These are phyloP conservation scores for Colletotrichum echinochloae DNA, from an alignment of 2,329 filamentous ascomycete species.

Conservation along the genomic window DNA sequence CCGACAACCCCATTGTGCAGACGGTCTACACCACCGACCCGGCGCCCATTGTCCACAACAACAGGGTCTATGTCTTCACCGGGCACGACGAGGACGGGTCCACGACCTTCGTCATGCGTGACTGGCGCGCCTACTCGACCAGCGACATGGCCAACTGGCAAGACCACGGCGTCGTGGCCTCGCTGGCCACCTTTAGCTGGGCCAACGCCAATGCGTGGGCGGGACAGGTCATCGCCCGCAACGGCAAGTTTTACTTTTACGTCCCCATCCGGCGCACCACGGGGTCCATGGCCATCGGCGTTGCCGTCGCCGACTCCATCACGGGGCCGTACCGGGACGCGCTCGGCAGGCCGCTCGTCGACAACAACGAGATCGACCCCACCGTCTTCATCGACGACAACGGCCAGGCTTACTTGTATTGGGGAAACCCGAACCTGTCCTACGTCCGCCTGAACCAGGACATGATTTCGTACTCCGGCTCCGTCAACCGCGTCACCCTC, in stretches of 20 bases:
- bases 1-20: background rate
- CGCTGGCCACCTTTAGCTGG: slow-evolving; percentile 49
- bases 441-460: slow-evolving; percentile 56
- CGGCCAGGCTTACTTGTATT: slow-evolving; percentile 54
- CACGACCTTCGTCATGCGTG: slow-evolving; percentile 46
- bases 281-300: slow-evolving; percentile 48
- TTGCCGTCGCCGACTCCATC: slow-evolving; percentile 50
- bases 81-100: slow-evolving; percentile 48
- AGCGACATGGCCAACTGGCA: slow-evolving; percentile 52
- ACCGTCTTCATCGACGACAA: slow-evolving; percentile 57
- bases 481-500: slow-evolving; percentile 11
- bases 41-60: slow-evolving; percentile 47
- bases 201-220: slow-evolving; percentile 52
- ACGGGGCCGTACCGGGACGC: slow-evolving; percentile 53
- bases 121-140: slow-evolving; percentile 51
- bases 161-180: slow-evolving; percentile 44
- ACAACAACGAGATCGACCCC: slow-evolving; percentile 52
- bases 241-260: slow-evolving; percentile 52
- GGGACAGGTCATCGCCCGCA: slow-evolving; percentile 47
- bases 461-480: slow-evolving; percentile 51
- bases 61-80: slow-evolving; percentile 48
- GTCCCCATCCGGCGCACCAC: slow-evolving; percentile 39
- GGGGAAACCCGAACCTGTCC: slow-evolving; percentile 45
- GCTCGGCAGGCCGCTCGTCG: slow-evolving; percentile 46
- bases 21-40: slow-evolving; percentile 37